Evolutionary conservation across 2,329 filamentous ascomycete genomes (phyloP).

Genomic region (Davidsoniella virescens): DNA sequence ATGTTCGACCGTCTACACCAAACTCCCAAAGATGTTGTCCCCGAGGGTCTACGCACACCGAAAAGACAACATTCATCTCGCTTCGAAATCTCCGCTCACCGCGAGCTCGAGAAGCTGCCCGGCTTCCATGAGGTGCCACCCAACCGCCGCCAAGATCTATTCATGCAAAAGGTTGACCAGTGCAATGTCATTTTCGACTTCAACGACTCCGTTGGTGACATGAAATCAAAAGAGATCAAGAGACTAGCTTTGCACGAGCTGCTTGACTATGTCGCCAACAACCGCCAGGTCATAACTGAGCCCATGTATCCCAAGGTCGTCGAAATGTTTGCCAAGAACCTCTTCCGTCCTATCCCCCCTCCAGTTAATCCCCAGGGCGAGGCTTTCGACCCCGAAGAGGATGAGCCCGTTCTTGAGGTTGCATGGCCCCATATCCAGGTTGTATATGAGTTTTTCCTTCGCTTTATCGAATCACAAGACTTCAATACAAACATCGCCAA

Average conservation of each 20-base stretch:
- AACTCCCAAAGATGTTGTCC: conserved; percentile 79
- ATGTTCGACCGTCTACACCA: conserved; percentile 81
- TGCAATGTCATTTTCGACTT: conserved; percentile 99
- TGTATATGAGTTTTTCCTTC: conserved; percentile 96
- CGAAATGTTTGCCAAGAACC: conserved; percentile 98
- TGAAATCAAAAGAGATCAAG: conserved; percentile 99
- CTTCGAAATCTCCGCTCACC: conserved; percentile 93
- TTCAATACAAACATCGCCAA: conserved; percentile 99
- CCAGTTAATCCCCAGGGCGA: conserved; percentile 96
- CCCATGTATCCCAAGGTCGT: conserved; percentile 98
- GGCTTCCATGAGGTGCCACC: conserved; percentile 96
- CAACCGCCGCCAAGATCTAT: conserved; percentile 85
- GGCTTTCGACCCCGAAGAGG: conserved; percentile 95
- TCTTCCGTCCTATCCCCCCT: conserved; percentile 92
- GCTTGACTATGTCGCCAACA: conserved; percentile 95
- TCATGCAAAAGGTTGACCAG: conserved; percentile 99
- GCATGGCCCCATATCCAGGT: conserved; percentile 99
- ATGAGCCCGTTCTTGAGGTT: conserved; percentile 93
- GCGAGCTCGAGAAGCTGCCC: conserved; percentile 90
- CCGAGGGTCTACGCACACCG: conserved; percentile 85
- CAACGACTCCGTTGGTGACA: conserved; percentile 92
- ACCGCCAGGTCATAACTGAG: conserved; percentile 94
- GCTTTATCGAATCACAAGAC: conserved; percentile 98
- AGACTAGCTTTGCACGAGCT: conserved; percentile 87
- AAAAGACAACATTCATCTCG: conserved; percentile 94